These are phyloP conservation scores for Heritiera fomes DNA, from an alignment of 345 rosid genomes.

Conservation along the genomic window DNA sequence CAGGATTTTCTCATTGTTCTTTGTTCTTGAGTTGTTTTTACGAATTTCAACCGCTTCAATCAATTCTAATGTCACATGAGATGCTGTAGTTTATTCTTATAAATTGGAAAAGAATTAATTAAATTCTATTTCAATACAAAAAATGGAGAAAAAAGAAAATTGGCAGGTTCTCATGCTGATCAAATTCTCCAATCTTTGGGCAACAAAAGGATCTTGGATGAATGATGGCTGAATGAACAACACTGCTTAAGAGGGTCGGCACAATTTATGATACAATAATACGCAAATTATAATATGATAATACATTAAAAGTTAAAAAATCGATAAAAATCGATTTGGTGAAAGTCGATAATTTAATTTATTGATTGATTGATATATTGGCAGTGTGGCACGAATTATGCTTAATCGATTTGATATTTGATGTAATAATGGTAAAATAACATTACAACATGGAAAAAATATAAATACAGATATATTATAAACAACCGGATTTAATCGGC, in stretches of 20 bases:
- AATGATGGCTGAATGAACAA: not conserved
- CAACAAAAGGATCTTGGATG: not conserved
- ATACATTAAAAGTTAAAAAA: no score
- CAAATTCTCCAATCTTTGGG: not conserved
- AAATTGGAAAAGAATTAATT: no score
- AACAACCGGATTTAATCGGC: no score
- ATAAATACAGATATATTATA: no score
- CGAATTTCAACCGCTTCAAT: not conserved
- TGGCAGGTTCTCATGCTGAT: not conserved
- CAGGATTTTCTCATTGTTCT: constrained; percentile 18
- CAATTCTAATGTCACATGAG: not conserved
- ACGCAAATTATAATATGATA: no score
- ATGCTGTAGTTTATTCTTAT: not conserved
- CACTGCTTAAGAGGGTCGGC: not conserved
- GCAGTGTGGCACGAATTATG: no score
- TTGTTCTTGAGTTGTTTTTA: not conserved
- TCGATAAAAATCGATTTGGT: no score
- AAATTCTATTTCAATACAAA: not conserved
- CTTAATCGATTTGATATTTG: no score
- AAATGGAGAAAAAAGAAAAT: not conserved
- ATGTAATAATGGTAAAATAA: no score
- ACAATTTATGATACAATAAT: not conserved
- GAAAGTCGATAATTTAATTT: no score
- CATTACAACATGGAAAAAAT: no score
- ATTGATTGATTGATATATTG: no score